phyloP scores from a whole-genome alignment of 177 flowering plant species.

The Vitis hybrid region DNA sequence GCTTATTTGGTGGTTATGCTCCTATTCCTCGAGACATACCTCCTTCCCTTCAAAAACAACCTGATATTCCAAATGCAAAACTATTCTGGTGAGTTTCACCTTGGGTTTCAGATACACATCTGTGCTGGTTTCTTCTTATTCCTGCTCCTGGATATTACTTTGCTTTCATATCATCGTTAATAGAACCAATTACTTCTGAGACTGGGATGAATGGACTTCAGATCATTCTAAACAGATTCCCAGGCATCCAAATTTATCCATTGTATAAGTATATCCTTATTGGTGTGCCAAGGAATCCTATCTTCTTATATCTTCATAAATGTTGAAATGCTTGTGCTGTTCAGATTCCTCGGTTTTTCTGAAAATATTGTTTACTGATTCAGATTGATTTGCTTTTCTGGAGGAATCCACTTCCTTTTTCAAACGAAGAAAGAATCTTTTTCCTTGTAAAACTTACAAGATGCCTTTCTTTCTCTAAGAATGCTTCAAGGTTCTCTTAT shows the following conservation, averaged over 20 bases:
- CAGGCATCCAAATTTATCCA: background rate
- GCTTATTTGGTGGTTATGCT: conserved; percentile 87
- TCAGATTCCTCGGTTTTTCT: background rate
- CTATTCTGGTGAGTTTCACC: conserved; percentile 45
- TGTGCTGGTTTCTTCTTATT: background rate
- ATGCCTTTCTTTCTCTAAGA: background rate
- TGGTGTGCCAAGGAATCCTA: background rate
- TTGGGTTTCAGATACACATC: background rate
- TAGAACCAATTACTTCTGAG: background rate
- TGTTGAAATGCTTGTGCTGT: background rate
- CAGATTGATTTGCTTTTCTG: too few relatives aligned
- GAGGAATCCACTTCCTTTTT: too few relatives aligned
- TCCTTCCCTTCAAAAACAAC: conserved; percentile 20
- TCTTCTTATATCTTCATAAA: background rate
- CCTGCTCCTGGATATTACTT: background rate
- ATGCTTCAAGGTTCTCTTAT: conserved; percentile 14
- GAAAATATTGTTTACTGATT: background rate
- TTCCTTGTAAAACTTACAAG: too few relatives aligned
- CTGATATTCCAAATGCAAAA: conserved; percentile 26
- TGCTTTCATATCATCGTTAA: background rate
- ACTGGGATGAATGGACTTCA: background rate
- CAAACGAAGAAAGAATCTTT: too few relatives aligned
- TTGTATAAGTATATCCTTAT: background rate
- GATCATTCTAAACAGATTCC: background rate
- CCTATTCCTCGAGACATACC: conserved; percentile 63